Percentiles rank a stretch among this genome's conserved stretches.
Conservation (phyloP, 2,329 filamentous ascomycete genomes). For the Colletotrichum sp. region DNA sequence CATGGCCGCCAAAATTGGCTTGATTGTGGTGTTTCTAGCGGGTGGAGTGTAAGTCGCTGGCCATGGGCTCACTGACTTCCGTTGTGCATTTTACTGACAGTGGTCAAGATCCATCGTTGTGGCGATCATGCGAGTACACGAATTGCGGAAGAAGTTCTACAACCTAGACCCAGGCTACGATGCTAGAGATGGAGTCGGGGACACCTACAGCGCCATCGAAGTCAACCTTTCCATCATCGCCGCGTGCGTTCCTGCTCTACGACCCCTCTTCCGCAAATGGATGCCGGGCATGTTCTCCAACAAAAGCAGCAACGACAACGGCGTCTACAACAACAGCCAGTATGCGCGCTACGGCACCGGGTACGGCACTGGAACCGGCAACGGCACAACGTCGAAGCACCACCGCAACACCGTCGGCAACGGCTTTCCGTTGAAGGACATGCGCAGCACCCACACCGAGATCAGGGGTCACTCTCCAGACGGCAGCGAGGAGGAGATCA, state of each 20-base stretch:
- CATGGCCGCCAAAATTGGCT: slow-evolving; percentile 38
- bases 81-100: slow-evolving; percentile 1
- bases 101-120: slow-evolving; percentile 14
- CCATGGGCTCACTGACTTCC: neutral
- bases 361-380: slow-evolving; percentile 23
- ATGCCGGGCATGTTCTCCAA: slow-evolving; percentile 3
- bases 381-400: slow-evolving; percentile 24
- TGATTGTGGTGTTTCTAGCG: slow-evolving; percentile 44
- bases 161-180: neutral
- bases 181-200: slow-evolving; percentile 22
- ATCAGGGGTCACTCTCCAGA: slow-evolving; percentile 37
- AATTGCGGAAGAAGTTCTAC: neutral
- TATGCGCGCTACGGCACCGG: slow-evolving; percentile 28
- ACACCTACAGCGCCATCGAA: slow-evolving; percentile 34
- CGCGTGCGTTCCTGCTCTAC: slow-evolving; percentile 38
- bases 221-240: slow-evolving; percentile 42
- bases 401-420: slow-evolving; percentile 3
- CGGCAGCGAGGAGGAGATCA: slow-evolving; percentile 43
- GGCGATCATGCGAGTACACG: neutral
- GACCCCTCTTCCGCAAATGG: slow-evolving; percentile 35
- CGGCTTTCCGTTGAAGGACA: slow-evolving; percentile 23
- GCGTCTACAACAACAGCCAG: slow-evolving; percentile 18
- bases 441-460: slow-evolving; percentile 34
- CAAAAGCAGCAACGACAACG: neutral
- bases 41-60: slow-evolving; percentile 39